Conservation (phyloP, 768 basidiomycete species). For the Infundibulicybe gibba region DNA sequence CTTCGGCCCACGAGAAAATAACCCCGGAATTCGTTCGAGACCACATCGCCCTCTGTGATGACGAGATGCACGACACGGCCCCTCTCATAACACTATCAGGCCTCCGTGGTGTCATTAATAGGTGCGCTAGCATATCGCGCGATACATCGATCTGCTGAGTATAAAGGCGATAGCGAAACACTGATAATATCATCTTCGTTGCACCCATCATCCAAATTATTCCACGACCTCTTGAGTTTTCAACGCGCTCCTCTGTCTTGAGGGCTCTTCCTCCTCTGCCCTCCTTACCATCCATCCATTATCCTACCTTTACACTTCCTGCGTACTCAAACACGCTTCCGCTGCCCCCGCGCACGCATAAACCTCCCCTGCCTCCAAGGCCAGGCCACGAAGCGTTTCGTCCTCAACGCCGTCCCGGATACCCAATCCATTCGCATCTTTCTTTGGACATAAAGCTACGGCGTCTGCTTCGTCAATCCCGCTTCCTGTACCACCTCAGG, state of each 20-base stretch:
- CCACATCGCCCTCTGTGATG: constrained; percentile 71
- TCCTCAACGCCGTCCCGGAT: constrained; percentile 40
- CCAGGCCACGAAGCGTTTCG: constrained; percentile 18
- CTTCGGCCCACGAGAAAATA: constrained; percentile 48
- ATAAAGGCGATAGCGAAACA: constrained; percentile 24
- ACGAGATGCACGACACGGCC: constrained; percentile 38
- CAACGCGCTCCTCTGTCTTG: constrained; percentile 26
- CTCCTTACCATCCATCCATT: constrained; percentile 25
- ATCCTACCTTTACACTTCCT: constrained; percentile 45
- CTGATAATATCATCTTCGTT: constrained; percentile 42
- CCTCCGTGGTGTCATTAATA: constrained; percentile 64
- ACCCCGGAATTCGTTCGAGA: constrained; percentile 79
- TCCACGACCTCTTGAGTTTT: constrained; percentile 32
- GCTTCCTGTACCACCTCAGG: constrained; percentile 20
- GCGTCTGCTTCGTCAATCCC: constrained; percentile 23
- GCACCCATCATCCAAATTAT: constrained; percentile 35
- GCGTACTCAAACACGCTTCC: constrained; percentile 40
- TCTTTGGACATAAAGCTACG: constrained; percentile 52
- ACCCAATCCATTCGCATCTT: constrained; percentile 72
- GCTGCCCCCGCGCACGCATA: constrained; percentile 30
- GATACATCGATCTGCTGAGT: background rate
- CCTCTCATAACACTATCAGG: constrained; percentile 80
- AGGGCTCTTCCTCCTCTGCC: constrained; percentile 55
- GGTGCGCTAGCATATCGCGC: constrained; percentile 36
- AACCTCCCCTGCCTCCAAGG: constrained; percentile 39